Conservation (phyloP, 192 early-diverging fungal genomes). For the Jimgerdemannia flammicorona region DNA sequence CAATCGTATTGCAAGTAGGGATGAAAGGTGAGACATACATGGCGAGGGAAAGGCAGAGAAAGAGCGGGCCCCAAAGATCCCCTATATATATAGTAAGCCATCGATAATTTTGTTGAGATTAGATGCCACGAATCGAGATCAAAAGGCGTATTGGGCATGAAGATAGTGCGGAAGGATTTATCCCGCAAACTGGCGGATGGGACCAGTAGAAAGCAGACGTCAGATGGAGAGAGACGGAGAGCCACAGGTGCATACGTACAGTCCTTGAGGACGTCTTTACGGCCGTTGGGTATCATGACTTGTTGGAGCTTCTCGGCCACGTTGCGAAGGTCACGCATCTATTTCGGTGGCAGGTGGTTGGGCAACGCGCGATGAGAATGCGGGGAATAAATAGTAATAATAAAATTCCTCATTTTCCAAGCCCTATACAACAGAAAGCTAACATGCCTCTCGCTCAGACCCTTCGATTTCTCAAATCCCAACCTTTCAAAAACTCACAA, state of each 20-base stretch:
- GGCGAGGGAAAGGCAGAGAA: conserved; percentile 89
- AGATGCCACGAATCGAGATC: too few relatives aligned
- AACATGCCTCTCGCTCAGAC: too few relatives aligned
- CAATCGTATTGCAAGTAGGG: neutral
- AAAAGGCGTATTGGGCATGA: too few relatives aligned
- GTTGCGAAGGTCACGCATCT: conserved; percentile 70
- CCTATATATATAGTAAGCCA: conserved; percentile 49
- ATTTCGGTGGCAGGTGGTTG: conserved; percentile 7
- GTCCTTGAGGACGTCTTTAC: conserved; percentile 65
- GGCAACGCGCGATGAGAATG: neutral
- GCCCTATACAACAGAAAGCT: too few relatives aligned
- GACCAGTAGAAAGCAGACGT: conserved; percentile 27
- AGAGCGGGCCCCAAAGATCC: conserved; percentile 95
- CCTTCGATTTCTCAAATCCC: neutral
- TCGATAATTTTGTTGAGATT: too few relatives aligned
- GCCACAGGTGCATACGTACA: conserved; percentile 42
- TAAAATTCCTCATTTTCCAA: too few relatives aligned
- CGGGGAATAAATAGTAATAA: too few relatives aligned
- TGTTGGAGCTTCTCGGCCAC: conserved; percentile 70
- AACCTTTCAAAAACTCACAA: conserved; percentile 48
- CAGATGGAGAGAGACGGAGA: neutral
- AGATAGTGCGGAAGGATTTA: too few relatives aligned
- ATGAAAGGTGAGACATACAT: conserved; percentile 50
- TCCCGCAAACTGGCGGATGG: neutral
- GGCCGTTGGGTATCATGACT: conserved; percentile 65